phyloP scores from a whole-genome alignment of 192 early-diverging fungal species.

The Phycomyces nitens region DNA sequence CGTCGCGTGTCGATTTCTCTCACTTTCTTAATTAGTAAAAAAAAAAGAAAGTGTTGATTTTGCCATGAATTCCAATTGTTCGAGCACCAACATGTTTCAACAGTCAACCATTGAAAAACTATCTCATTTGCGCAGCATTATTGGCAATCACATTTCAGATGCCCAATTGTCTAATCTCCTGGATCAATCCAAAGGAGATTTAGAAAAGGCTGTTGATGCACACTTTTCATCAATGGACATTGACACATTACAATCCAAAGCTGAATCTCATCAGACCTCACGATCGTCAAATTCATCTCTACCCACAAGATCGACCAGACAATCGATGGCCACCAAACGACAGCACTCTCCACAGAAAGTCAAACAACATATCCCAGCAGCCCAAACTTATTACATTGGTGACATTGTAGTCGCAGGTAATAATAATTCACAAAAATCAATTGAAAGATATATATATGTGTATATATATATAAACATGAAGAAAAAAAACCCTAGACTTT shows the following conservation, averaged over 20 bases:
- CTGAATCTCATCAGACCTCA: background rate
- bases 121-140: background rate
- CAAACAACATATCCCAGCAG: background rate
- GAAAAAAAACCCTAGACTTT: constrained; percentile 13
- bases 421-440: too few relatives aligned
- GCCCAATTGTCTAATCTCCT: constrained; percentile 1
- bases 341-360: background rate
- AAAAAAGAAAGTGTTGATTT: too few relatives aligned
- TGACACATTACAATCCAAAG: constrained; percentile 3
- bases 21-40: too few relatives aligned
- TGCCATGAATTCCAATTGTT: too few relatives aligned
- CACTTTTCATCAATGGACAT: constrained; percentile 34
- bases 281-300: background rate
- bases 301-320: background rate
- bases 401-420: constrained; percentile 17
- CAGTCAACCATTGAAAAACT: constrained; percentile 2
- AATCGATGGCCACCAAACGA: background rate
- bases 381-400: constrained; percentile 22
- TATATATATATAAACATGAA: constrained; percentile 19
- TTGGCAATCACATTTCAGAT: background rate
- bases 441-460: too few relatives aligned
- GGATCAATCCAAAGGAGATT: constrained; percentile 29
- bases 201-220: constrained; percentile 41
- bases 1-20: too few relatives aligned
- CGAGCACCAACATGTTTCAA: too few relatives aligned